Evolutionary conservation across 495 filamentous ascomycete genomes (phyloP).

Genomic region (Ramalina intermedia): DNA sequence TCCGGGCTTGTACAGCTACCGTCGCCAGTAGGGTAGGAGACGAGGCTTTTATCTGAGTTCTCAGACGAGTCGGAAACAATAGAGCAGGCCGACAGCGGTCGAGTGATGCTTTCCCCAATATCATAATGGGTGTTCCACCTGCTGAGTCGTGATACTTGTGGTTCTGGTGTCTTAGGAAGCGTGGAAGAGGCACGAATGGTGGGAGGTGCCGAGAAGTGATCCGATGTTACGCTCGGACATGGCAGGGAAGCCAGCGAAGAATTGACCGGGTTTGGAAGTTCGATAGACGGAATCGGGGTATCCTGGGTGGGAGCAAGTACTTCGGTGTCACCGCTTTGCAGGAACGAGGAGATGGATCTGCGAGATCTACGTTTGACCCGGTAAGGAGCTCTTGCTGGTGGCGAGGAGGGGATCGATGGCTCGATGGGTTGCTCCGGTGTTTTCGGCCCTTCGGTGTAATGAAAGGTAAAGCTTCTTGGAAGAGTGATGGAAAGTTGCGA

Average conservation of each 20-base stretch:
- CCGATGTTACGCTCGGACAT: conserved; percentile 13
- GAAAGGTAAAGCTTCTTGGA: conserved; percentile 50
- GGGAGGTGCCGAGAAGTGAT: conserved; percentile 34
- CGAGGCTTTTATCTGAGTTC: conserved; percentile 50
- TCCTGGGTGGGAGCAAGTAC: conserved; percentile 24
- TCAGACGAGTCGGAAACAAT: conserved; percentile 54
- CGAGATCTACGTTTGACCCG: conserved; percentile 31
- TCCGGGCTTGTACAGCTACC: conserved; percentile 59
- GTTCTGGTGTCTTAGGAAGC: conserved; percentile 47
- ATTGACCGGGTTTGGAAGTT: conserved; percentile 29
- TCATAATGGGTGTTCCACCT: conserved; percentile 22
- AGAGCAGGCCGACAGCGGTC: conserved; percentile 46
- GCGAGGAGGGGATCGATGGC: conserved; percentile 38
- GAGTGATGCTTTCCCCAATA: conserved; percentile 27
- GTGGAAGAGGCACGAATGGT: conserved; percentile 34
- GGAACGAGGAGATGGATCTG: conserved; percentile 29
- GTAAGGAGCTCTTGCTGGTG: conserved; percentile 19
- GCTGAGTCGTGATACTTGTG: conserved; percentile 34
- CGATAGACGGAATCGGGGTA: conserved; percentile 45
- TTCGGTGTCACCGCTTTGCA: conserved; percentile 21
- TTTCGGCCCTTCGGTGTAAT: conserved; percentile 39
- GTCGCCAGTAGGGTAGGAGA: conserved; percentile 48
- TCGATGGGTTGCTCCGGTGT: conserved; percentile 41
- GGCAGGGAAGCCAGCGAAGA: conserved; percentile 6
- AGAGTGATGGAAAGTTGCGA: conserved; percentile 47